phyloP scores from a whole-genome alignment of 192 early-diverging fungal species.

The Thamnidium elegans region DNA sequence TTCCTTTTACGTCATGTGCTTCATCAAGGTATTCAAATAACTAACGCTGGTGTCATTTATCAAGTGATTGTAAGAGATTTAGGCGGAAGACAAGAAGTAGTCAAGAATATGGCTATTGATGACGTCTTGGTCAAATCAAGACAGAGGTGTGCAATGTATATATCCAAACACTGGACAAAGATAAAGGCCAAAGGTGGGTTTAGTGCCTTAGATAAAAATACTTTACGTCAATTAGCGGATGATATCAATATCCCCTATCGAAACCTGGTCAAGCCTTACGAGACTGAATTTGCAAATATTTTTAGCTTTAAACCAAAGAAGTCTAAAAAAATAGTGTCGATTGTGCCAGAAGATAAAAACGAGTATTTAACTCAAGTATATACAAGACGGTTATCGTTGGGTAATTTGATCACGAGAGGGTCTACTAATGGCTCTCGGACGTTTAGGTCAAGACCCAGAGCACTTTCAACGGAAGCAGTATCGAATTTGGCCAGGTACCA shows the following conservation, averaged over 20 bases:
- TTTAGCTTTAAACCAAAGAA: no score
- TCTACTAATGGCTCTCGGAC: neutral
- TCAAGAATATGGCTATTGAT: constrained; percentile 36
- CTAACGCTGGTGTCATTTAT: constrained; percentile 31
- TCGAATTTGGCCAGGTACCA: neutral
- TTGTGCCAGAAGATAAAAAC: neutral
- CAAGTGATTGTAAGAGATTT: constrained; percentile 37
- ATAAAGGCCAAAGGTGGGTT: constrained; percentile 28
- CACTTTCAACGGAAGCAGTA: neutral
- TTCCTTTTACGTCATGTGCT: constrained; percentile 28
- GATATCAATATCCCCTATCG: constrained; percentile 14
- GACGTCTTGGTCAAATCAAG: constrained; percentile 24
- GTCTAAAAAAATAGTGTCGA: no score
- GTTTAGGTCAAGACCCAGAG: constrained; percentile 2
- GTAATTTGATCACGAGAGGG: neutral
- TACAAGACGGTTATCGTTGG: constrained; percentile 6
- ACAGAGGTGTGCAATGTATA: constrained; percentile 20
- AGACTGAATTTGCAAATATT: no score
- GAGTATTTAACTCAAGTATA: neutral
- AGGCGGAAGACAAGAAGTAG: constrained; percentile 32
- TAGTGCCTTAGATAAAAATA: constrained; percentile 19
- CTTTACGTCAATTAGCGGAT: constrained; percentile 21
- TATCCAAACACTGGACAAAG: constrained; percentile 10
- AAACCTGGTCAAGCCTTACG: neutral
- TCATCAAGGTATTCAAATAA: constrained; percentile 25